Percentiles rank a stretch among this genome's conserved stretches.
Conservation (phyloP, 805 yeast species). For the Trichomonascus vanleenenianus region DNA sequence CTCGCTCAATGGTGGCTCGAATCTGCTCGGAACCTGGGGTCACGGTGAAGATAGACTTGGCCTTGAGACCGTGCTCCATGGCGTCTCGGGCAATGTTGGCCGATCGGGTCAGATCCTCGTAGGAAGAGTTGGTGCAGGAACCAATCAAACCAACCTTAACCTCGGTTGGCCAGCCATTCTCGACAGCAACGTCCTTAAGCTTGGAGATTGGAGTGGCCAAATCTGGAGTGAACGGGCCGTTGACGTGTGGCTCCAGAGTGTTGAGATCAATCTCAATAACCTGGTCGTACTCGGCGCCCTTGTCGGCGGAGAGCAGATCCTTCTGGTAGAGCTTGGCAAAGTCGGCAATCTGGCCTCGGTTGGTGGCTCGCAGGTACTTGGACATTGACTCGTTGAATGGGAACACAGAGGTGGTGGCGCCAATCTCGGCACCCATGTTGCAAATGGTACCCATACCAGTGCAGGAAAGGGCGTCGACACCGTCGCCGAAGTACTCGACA, state of each 20-base stretch:
- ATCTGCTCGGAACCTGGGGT: conserved; percentile 99
- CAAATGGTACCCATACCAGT: conserved; percentile 99
- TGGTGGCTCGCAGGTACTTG: conserved; percentile 80
- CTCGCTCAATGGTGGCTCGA: conserved; percentile 96
- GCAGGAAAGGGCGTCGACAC: conserved; percentile 85
- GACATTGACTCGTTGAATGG: conserved; percentile 89
- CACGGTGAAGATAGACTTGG: conserved; percentile 86
- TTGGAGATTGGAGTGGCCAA: conserved; percentile 90
- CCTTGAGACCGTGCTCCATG: conserved; percentile 79
- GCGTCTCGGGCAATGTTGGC: conserved; percentile 91
- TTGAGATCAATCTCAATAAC: conserved; percentile 82
- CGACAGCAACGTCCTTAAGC: conserved; percentile 73
- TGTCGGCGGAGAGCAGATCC: conserved; percentile 74
- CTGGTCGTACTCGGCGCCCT: conserved; percentile 90
- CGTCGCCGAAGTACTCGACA: conserved; percentile 94
- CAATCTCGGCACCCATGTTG: conserved; percentile 99
- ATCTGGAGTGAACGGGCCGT: conserved; percentile 99
- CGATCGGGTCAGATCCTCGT: conserved; percentile 97
- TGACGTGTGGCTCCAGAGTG: conserved; percentile 89
- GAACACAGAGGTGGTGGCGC: conserved; percentile 97
- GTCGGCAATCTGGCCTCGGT: conserved; percentile 76
- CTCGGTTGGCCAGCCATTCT: conserved; percentile 87
- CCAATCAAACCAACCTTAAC: conserved; percentile 95
- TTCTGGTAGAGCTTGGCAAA: conserved; percentile 68
- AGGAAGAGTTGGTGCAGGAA: conserved; percentile 97